phyloP scores from a whole-genome alignment of 805 yeast species.

The Pichia kluyveri region DNA sequence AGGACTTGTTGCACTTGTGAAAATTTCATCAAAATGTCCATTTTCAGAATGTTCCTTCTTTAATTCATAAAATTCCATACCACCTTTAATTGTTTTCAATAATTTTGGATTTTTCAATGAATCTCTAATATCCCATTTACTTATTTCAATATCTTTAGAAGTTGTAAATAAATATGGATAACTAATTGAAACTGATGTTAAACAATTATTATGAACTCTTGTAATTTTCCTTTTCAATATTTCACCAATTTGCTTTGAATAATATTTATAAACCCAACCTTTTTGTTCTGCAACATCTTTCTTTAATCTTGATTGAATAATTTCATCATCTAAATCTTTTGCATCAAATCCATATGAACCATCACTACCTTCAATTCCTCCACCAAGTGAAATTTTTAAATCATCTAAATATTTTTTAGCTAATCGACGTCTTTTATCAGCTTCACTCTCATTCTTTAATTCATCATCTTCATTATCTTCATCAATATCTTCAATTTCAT shows the following conservation, averaged over 20 bases:
- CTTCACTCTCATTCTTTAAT: slow-evolving; percentile 67
- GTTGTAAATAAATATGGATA: slow-evolving; percentile 66
- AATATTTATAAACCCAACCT: slow-evolving; percentile 69
- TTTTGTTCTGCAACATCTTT: slow-evolving; percentile 85
- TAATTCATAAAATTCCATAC: slow-evolving; percentile 35
- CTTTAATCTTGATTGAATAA: slow-evolving; percentile 68
- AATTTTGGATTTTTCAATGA: slow-evolving; percentile 52
- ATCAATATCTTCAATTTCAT: slow-evolving; percentile 23
- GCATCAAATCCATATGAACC: slow-evolving; percentile 65
- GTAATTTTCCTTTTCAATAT: slow-evolving; percentile 27
- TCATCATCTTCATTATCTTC: slow-evolving; percentile 62
- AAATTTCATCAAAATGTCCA: slow-evolving; percentile 72
- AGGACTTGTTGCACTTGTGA: slow-evolving; percentile 73
- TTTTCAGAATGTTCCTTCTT: slow-evolving; percentile 44
- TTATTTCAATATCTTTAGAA: slow-evolving; percentile 70
- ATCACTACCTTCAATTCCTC: slow-evolving; percentile 1
- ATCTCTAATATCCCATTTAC: slow-evolving; percentile 68
- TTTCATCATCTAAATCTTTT: slow-evolving; percentile 80
- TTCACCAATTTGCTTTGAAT: slow-evolving; percentile 42
- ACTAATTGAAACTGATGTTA: slow-evolving; percentile 47
- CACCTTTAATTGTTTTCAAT: slow-evolving; percentile 59
- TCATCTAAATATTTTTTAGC: slow-evolving; percentile 89
- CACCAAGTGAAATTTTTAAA: slow-evolving; percentile 44
- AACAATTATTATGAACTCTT: slow-evolving; percentile 51
- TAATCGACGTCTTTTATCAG: slow-evolving; percentile 87